A percentile compares a stretch with the other conserved stretches of the same genome.
phyloP scores from a whole-genome alignment of 2,329 filamentous ascomycete species.

The Cladosporium sp. region DNA sequence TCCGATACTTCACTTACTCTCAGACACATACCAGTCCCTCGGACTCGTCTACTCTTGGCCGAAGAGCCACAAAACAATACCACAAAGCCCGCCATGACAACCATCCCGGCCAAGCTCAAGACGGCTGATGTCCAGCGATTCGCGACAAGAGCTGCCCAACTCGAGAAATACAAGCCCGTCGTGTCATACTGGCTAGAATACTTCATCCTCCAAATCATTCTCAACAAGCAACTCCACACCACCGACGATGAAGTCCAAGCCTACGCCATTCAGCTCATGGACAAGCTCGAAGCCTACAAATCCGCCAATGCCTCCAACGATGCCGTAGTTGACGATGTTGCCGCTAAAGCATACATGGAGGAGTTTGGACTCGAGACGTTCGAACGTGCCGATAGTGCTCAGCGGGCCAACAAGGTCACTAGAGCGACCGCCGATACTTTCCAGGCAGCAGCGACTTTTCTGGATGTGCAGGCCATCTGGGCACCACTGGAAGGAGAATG shows the following conservation, averaged over 20 bases:
- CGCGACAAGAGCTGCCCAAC: constrained; percentile 74
- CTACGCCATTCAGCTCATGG: constrained; percentile 82
- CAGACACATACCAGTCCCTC: neutral
- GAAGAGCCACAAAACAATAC: neutral
- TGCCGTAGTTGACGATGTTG: constrained; percentile 76
- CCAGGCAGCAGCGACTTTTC: constrained; percentile 84
- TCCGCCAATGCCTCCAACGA: constrained; percentile 69
- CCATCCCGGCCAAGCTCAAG: constrained; percentile 69
- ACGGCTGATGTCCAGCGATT: constrained; percentile 79
- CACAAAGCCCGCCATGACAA: constrained; percentile 56
- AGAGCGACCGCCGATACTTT: constrained; percentile 94
- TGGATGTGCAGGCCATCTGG: constrained; percentile 86
- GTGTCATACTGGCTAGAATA: constrained; percentile 92
- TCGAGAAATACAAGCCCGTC: constrained; percentile 79
- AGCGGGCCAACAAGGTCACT: constrained; percentile 59
- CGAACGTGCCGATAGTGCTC: constrained; percentile 72
- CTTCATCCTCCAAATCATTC: constrained; percentile 88
- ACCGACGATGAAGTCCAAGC: constrained; percentile 69
- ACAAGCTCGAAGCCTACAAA: constrained; percentile 82
- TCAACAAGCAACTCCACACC: constrained; percentile 73
- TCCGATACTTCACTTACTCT: too few relatives aligned
- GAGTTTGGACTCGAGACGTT: constrained; percentile 91
- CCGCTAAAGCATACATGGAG: constrained; percentile 87
- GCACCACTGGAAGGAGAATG: constrained; percentile 68
- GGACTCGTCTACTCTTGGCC: neutral